Percentiles rank a stretch among this genome's conserved stretches.
Evolutionary conservation across 768 basidiomycete species (phyloP).

Genomic region (Termitomyces titanicus): DNA sequence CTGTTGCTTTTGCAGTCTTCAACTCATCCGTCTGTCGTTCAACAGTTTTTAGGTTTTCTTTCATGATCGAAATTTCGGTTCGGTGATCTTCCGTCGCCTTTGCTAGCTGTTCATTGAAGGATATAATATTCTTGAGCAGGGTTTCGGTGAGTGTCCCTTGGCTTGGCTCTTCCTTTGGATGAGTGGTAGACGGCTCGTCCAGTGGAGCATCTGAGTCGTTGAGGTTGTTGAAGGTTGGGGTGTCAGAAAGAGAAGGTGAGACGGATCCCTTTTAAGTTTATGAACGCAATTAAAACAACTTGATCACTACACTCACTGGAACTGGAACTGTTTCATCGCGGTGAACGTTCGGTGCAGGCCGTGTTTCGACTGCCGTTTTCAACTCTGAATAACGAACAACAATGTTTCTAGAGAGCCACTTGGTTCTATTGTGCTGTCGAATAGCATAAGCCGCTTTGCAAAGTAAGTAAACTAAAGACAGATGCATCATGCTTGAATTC

Average conservation of each 20-base stretch:
- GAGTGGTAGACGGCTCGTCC: background rate
- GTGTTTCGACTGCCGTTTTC: background rate
- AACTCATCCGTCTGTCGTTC: conserved; percentile 1
- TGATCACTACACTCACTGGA: background rate
- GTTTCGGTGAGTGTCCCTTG: background rate
- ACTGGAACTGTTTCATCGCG: background rate
- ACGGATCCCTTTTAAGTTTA: background rate
- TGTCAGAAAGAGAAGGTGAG: background rate
- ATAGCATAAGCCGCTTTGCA: conserved; percentile 3
- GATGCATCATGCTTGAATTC: background rate
- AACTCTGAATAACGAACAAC: conserved; percentile 2
- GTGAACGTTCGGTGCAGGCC: background rate
- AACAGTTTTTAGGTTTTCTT: background rate
- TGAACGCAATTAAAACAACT: background rate
- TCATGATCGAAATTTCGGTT: background rate
- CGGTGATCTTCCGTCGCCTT: background rate
- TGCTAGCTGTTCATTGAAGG: background rate
- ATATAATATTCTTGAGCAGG: background rate
- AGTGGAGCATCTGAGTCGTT: background rate
- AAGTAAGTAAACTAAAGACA: background rate
- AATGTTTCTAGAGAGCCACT: background rate
- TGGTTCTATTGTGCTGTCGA: background rate
- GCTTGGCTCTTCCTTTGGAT: background rate
- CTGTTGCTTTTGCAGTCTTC: background rate
- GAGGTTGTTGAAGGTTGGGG: background rate